phyloP scores from a whole-genome alignment of 2,329 filamentous ascomycete genomes.

The Macrophomina pseudophaseolina region DNA sequence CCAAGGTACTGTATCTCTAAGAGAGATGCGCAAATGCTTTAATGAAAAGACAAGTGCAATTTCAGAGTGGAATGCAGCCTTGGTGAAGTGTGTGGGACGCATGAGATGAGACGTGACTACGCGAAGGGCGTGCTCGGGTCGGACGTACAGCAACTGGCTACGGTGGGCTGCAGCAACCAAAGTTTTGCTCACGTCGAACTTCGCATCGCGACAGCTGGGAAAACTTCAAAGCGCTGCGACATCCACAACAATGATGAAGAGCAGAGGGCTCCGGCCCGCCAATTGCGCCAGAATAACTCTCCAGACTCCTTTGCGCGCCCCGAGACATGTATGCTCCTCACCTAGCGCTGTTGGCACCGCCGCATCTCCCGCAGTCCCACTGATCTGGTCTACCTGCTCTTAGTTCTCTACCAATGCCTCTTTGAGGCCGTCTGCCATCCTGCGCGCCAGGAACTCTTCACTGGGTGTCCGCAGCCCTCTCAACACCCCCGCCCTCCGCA shows the following conservation, averaged over 20 bases:
- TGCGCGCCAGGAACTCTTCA: conserved; percentile 7
- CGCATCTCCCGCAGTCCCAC: neutral
- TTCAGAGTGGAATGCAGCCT: neutral
- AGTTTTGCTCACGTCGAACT: conserved; percentile 21
- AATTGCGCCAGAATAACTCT: conserved; percentile 24
- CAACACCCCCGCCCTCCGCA: neutral
- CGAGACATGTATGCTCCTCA: conserved; percentile 24
- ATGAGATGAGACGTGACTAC: neutral
- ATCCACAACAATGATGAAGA: conserved; percentile 53
- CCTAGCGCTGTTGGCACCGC: neutral
- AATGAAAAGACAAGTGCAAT: neutral
- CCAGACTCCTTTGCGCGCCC: conserved; percentile 9
- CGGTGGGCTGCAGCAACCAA: conserved; percentile 25
- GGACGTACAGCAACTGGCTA: conserved; percentile 4
- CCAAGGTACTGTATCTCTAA: conserved; percentile 2
- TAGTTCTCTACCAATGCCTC: conserved; percentile 25
- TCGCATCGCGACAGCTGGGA: conserved; percentile 7
- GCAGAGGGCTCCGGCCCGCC: conserved; percentile 51
- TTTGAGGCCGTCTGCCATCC: neutral
- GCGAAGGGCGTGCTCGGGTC: neutral
- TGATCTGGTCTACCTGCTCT: neutral
- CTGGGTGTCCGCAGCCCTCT: conserved; percentile 6
- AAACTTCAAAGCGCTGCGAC: conserved; percentile 22
- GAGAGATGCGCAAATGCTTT: conserved; percentile 1
- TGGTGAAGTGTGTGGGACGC: neutral